Percentiles rank a stretch among this genome's conserved stretches.
These are phyloP conservation scores for Avena insularis DNA, from an alignment of 176 grass and related monocot species.

Conservation along the genomic window DNA sequence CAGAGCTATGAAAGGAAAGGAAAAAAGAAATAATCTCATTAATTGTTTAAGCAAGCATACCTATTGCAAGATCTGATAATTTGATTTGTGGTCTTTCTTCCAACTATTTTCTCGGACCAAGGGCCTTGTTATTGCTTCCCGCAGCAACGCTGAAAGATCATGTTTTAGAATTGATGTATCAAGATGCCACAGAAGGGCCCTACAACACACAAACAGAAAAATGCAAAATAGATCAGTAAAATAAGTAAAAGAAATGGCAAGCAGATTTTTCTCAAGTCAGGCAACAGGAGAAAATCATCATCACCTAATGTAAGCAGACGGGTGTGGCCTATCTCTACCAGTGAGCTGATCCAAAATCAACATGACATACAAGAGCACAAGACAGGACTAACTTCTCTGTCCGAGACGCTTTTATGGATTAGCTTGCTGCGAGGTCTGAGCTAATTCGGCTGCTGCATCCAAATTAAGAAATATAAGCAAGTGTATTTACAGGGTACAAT, in stretches of 20 bases:
- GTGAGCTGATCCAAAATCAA: not conserved
- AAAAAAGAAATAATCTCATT: not conserved
- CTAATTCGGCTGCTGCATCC: not conserved
- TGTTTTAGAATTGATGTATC: constrained; percentile 66
- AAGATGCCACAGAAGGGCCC: constrained; percentile 68
- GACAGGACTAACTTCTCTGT: not conserved
- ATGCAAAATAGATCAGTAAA: constrained; percentile 1
- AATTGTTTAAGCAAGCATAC: constrained; percentile 57
- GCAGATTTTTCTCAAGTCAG: not conserved
- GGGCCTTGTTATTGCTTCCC: constrained; percentile 56
- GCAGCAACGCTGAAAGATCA: constrained; percentile 60
- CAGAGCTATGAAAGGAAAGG: not conserved
- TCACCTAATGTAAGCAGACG: not conserved
- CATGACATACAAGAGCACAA: not conserved
- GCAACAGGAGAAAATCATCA: not conserved
- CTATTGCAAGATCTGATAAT: constrained; percentile 54
- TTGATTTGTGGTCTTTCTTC: not conserved
- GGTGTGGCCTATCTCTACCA: not conserved
- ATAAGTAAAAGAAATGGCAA: constrained; percentile 4
- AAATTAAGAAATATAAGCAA: not conserved
- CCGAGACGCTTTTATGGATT: not conserved
- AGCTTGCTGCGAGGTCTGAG: not conserved
- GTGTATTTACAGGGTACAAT: not conserved
- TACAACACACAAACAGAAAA: constrained; percentile 32
- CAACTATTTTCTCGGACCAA: constrained; percentile 66